phyloP scores from a whole-genome alignment of 2,329 filamentous ascomycete species.

The Xylaria sp. region DNA sequence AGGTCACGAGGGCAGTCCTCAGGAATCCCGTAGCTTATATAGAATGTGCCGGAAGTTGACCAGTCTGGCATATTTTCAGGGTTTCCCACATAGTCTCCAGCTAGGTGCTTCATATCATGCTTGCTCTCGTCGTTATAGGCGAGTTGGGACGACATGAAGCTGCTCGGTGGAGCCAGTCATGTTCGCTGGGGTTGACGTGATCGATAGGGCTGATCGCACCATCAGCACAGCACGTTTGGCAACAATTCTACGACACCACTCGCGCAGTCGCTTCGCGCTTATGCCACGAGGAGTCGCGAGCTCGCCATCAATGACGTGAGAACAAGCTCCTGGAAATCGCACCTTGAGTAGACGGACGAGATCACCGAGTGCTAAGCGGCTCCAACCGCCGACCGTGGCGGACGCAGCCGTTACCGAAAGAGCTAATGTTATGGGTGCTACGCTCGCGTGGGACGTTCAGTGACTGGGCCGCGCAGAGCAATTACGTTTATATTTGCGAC shows the following conservation, averaged over 20 bases:
- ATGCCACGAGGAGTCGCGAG: not conserved
- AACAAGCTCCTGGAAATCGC: not conserved
- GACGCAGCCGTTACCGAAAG: not conserved
- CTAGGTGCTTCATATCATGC: slow-evolving; percentile 13
- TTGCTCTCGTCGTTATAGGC: slow-evolving; percentile 10
- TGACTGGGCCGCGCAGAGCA: not conserved
- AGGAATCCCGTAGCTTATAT: slow-evolving; percentile 13
- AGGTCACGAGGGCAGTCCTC: not conserved
- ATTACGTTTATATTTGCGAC: slow-evolving; percentile 25
- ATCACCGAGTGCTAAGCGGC: not conserved
- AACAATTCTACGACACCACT: slow-evolving; percentile 19
- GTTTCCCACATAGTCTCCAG: slow-evolving; percentile 10
- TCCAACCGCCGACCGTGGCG: not conserved
- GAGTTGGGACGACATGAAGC: slow-evolving; percentile 14
- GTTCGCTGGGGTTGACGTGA: slow-evolving; percentile 38
- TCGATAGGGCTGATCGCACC: slow-evolving; percentile 40
- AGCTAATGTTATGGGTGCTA: slow-evolving; percentile 1
- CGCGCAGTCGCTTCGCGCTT: slow-evolving; percentile 1
- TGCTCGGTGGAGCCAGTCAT: slow-evolving; percentile 38
- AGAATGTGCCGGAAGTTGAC: slow-evolving; percentile 5
- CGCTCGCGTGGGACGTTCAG: slow-evolving; percentile 4
- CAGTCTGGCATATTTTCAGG: slow-evolving; percentile 6
- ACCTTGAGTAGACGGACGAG: not conserved
- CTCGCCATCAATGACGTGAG: slow-evolving; percentile 4
- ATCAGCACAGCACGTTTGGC: slow-evolving; percentile 24